Evolutionary conservation across 495 filamentous ascomycete species (phyloP), one percentile per base, ranked within the genome.

Genomic region (Bathelium albidoporum): DNA sequence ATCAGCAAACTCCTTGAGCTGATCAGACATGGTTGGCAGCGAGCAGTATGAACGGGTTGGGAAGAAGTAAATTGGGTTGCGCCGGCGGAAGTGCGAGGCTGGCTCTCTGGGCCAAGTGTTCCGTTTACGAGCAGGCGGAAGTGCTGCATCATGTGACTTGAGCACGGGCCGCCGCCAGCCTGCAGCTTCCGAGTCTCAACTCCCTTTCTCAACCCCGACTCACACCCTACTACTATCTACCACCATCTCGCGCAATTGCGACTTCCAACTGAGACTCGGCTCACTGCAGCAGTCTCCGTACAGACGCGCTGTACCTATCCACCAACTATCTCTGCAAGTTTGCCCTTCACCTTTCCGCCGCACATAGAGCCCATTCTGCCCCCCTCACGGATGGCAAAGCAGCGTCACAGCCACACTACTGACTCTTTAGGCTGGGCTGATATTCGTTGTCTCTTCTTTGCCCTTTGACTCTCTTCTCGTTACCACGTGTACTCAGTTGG

Each of bases 1-100:
- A 72, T 92, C 89, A 68, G 86, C 81, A 67, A 91, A 76, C 69
- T 92, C 89, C 72, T 90, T 85, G 64, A 92, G 70, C 70, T 89
- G 86, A 70, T 93, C 89, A 62, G 88, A 83, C 87, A 89, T 89
- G 20, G n/a, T 11, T 55, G 4, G 20, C 24, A n/a, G 49, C 9
- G 24, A 24, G 24, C 49, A 16, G 16, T 11, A 9, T 39, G 34
- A 7, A 55, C 11, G 20, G 5, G 5, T 55, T 29, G 12, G 24
- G 49, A 29, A 28, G 29, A 9, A 9, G 20, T 29, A 20, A 5
- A 49, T 20, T 10, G 5, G 5, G 18, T 49, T 11, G 43, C 11
- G 26, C 22, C 5, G 49, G 29, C 29, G 49, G 22, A 20, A 55
- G 29, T 11, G 49, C 2, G 24, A 20, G 9, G 44, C 44, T 18